phyloP scores from a whole-genome alignment of 371 early-diverging fungal genomes.

The Mucor racemosus region DNA sequence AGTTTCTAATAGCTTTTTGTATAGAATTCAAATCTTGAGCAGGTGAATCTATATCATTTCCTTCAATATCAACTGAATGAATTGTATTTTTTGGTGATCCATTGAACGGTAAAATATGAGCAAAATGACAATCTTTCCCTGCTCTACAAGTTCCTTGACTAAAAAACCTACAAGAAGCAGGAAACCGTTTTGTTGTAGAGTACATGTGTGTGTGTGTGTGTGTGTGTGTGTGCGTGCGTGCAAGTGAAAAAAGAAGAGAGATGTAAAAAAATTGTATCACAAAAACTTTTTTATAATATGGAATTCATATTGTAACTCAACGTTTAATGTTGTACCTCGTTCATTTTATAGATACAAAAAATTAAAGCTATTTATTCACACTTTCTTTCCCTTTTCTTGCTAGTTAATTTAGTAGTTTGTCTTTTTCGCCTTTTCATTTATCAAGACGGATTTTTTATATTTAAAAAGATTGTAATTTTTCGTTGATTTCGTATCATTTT shows the following conservation, averaged over 20 bases:
- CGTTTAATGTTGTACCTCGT: not conserved
- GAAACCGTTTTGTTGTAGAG: slow-evolving; percentile 46
- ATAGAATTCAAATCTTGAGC: slow-evolving; percentile 33
- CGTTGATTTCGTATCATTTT: slow-evolving; percentile 2
- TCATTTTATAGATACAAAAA: not conserved
- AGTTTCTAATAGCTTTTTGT: slow-evolving; percentile 43
- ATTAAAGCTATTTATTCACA: not conserved
- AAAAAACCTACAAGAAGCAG: slow-evolving; percentile 52
- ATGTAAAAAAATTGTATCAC: not conserved
- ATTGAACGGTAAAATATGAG: slow-evolving; percentile 49
- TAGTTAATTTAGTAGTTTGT: not conserved
- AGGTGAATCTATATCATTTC: not conserved
- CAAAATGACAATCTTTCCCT: slow-evolving; percentile 51
- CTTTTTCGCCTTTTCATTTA: not conserved
- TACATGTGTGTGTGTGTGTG: slow-evolving; percentile 15
- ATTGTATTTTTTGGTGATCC: slow-evolving; percentile 26
- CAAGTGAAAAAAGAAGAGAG: not conserved
- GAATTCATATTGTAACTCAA: not conserved
- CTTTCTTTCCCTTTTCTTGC: slow-evolving; percentile 1
- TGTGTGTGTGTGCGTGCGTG: not conserved
- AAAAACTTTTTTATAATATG: not conserved
- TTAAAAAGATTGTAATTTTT: slow-evolving; percentile 12
- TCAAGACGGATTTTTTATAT: not conserved
- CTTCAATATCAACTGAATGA: slow-evolving; percentile 19
- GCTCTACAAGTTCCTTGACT: slow-evolving; percentile 54